Evolutionary conservation across 192 early-diverging fungal species (phyloP).

Genomic region (Coemansia sp.): DNA sequence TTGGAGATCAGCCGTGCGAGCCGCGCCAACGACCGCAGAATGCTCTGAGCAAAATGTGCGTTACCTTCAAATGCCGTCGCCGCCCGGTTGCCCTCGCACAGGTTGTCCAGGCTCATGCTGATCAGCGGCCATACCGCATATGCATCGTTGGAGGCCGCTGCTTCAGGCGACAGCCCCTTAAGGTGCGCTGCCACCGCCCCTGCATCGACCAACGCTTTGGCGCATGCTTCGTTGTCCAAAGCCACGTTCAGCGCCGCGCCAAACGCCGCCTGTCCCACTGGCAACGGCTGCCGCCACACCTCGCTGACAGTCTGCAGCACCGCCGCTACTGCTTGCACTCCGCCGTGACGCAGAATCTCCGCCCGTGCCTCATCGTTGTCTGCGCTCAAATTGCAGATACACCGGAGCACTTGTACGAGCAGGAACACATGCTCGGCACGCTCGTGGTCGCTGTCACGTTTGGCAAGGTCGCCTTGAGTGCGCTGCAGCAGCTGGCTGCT

Average conservation of each 20-base stretch:
- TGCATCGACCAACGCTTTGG: slow-evolving; percentile 15
- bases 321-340: slow-evolving; percentile 11
- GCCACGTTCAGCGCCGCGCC: slow-evolving; percentile 44
- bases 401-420: slow-evolving; percentile 40
- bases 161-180: slow-evolving; percentile 14
- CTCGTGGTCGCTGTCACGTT: not conserved
- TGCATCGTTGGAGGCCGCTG: not conserved
- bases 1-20: slow-evolving; percentile 10
- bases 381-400: slow-evolving; percentile 47
- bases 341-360: slow-evolving; percentile 13
- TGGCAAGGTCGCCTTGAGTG: not conserved
- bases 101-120: slow-evolving; percentile 32
- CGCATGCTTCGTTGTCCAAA: slow-evolving; percentile 22
- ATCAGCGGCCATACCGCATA: slow-evolving; percentile 22
- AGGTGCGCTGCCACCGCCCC: slow-evolving; percentile 27
- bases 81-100: slow-evolving; percentile 38
- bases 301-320: slow-evolving; percentile 16
- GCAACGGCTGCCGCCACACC: slow-evolving; percentile 31
- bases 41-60: slow-evolving; percentile 8
- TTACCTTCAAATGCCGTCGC: slow-evolving; percentile 18
- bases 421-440: slow-evolving; percentile 37
- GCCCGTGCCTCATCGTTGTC: slow-evolving; percentile 34
- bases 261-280: slow-evolving; percentile 42
- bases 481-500: slow-evolving; percentile 22
- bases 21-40: slow-evolving; percentile 19